A percentile compares a stretch with the other conserved stretches of the same genome.
phyloP scores from a whole-genome alignment of 2,329 filamentous ascomycete species.

The Botrytis tulipae region DNA sequence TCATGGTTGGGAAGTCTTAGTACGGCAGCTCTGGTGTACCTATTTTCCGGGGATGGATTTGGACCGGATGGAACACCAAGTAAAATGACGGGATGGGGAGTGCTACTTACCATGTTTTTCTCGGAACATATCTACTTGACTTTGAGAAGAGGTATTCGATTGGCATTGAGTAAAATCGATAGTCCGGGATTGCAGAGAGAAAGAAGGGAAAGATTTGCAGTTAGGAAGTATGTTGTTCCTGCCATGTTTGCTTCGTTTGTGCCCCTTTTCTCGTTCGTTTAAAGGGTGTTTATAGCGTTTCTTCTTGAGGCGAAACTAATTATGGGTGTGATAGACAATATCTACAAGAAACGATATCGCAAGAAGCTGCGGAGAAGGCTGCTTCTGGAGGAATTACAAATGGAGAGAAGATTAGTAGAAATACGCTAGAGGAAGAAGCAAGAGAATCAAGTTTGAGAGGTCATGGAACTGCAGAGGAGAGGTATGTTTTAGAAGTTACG shows the following conservation, averaged over 20 bases:
- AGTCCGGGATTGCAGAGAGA: slow-evolving; percentile 85
- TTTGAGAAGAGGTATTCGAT: slow-evolving; percentile 68
- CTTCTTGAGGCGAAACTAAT: not conserved
- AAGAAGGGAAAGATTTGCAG: slow-evolving; percentile 73
- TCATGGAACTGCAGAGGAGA: slow-evolving; percentile 53
- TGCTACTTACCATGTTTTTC: slow-evolving; percentile 79
- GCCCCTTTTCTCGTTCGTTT: not conserved
- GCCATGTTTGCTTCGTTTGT: slow-evolving; percentile 4
- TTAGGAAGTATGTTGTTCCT: slow-evolving; percentile 65
- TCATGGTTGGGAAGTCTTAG: slow-evolving; percentile 91
- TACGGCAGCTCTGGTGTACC: slow-evolving; percentile 81
- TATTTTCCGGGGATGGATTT: slow-evolving; percentile 72
- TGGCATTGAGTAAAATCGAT: slow-evolving; percentile 76
- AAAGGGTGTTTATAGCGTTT: not conserved
- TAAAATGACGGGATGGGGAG: slow-evolving; percentile 73
- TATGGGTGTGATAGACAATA: slow-evolving; percentile 31
- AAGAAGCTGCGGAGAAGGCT: slow-evolving; percentile 51
- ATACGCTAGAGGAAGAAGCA: slow-evolving; percentile 63
- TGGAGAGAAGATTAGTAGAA: slow-evolving; percentile 63
- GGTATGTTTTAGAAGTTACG: slow-evolving; percentile 38
- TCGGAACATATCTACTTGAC: slow-evolving; percentile 89
- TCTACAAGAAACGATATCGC: slow-evolving; percentile 68
- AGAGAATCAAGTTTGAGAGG: slow-evolving; percentile 50
- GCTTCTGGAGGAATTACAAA: slow-evolving; percentile 48
- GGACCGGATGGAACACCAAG: slow-evolving; percentile 65